Evolutionary conservation across 345 rosid species (phyloP).

Genomic region (Noccaea bulbosa): DNA sequence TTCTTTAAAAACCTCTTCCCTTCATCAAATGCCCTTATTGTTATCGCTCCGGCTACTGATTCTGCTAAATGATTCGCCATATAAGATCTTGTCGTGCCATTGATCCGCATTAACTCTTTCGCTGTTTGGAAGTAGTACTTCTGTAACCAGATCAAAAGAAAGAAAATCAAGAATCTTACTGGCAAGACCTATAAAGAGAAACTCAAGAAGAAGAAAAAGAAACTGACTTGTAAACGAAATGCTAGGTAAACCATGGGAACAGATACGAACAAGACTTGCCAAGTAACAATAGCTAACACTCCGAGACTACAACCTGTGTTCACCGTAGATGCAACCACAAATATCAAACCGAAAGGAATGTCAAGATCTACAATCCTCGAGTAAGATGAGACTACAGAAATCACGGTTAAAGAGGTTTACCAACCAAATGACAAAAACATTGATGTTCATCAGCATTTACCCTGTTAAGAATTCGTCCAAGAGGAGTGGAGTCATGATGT

Average conservation of each 20-base stretch:
- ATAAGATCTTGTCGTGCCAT: slow-evolving; percentile 88
- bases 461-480: slow-evolving; percentile 72
- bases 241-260: slow-evolving; percentile 72
- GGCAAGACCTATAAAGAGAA: not conserved
- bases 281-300: slow-evolving; percentile 78
- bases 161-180: not conserved
- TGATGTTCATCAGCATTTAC: slow-evolving; percentile 46
- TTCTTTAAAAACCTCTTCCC: slow-evolving; percentile 80
- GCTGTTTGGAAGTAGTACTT: slow-evolving; percentile 80
- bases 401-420: slow-evolving; percentile 3
- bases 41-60: slow-evolving; percentile 85
- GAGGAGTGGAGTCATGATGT: slow-evolving; percentile 90
- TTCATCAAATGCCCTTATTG: slow-evolving; percentile 88
- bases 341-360: slow-evolving; percentile 67
- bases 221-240: slow-evolving; percentile 73
- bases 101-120: slow-evolving; percentile 87
- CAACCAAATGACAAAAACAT: not conserved
- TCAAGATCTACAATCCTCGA: slow-evolving; percentile 92
- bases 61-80: slow-evolving; percentile 96
- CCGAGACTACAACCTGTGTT: slow-evolving; percentile 72
- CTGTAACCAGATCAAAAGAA: slow-evolving; percentile 45
- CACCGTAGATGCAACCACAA: slow-evolving; percentile 64
- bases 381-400: slow-evolving; percentile 67
- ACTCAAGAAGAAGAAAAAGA: slow-evolving; percentile 10
- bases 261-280: slow-evolving; percentile 89